A percentile compares a stretch with the other conserved stretches of the same genome.
phyloP scores from a whole-genome alignment of 495 filamentous ascomycete species.

The Hyaloscypha variabilis region DNA sequence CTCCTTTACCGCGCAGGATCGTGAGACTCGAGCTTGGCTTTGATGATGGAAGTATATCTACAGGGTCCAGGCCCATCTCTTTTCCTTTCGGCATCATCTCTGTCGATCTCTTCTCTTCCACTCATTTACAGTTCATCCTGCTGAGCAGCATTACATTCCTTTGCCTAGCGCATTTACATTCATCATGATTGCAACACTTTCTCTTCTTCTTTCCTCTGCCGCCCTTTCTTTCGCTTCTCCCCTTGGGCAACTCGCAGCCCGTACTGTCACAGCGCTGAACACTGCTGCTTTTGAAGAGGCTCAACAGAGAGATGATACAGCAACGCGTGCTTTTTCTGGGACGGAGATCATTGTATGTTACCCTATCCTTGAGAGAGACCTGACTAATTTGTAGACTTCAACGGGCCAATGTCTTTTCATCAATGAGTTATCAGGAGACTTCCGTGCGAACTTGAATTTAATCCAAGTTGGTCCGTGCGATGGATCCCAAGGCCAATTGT shows the following conservation, averaged over 20 bases:
- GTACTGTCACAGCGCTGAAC: conserved; percentile 45
- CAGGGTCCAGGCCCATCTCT: not conserved
- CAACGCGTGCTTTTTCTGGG: conserved; percentile 49
- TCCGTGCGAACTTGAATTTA: conserved; percentile 58
- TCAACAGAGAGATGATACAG: conserved; percentile 48
- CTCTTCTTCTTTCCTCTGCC: conserved; percentile 22
- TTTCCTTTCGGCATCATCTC: conserved; percentile 3
- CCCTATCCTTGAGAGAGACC: not conserved
- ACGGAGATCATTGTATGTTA: conserved; percentile 48
- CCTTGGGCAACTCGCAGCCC: conserved; percentile 20
- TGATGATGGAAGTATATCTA: conserved; percentile 14
- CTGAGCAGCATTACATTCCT: conserved; percentile 27
- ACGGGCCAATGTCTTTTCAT: conserved; percentile 56
- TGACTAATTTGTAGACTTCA: conserved; percentile 41
- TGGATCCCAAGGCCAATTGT: conserved; percentile 50
- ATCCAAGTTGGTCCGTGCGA: conserved; percentile 51
- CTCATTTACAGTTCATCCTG: conserved; percentile 14
- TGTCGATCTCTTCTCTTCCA: conserved; percentile 13
- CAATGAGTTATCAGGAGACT: conserved; percentile 56
- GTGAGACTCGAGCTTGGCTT: not conserved
- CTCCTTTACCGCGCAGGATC: conserved; percentile 18
- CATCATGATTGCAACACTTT: conserved; percentile 27
- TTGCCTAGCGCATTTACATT: conserved; percentile 12
- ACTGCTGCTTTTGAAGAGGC: conserved; percentile 52
- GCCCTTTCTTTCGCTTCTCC: conserved; percentile 14